Evolutionary conservation across 2,329 filamentous ascomycete species (phyloP).

Genomic region (Knufia fluminis): DNA sequence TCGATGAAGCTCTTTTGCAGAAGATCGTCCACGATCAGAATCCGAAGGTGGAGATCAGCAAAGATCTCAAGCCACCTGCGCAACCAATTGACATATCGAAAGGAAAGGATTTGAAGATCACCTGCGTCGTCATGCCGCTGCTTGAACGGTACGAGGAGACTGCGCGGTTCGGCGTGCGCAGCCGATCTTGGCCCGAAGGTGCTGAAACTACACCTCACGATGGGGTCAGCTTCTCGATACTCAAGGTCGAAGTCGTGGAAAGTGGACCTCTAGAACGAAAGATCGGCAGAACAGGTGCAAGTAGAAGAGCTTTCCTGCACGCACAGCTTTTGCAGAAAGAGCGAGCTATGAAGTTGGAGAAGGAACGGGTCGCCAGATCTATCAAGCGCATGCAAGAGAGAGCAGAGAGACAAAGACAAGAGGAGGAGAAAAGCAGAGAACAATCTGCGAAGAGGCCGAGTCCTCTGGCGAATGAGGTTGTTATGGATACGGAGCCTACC

Average conservation of each 20-base stretch:
- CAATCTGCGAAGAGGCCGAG: not conserved
- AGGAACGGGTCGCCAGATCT: constrained; percentile 9
- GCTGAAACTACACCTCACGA: constrained; percentile 54
- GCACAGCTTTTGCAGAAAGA: constrained; percentile 26
- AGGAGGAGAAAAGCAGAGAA: not conserved
- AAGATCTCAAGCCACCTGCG: constrained; percentile 35
- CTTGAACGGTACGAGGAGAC: constrained; percentile 67
- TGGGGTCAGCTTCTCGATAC: constrained; percentile 80
- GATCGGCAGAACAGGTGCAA: constrained; percentile 38
- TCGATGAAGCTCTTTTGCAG: constrained; percentile 60
- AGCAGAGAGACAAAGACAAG: constrained; percentile 1
- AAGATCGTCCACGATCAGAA: constrained; percentile 41
- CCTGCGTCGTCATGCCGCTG: constrained; percentile 69
- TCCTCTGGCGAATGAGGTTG: constrained; percentile 1
- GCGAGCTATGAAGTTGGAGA: constrained; percentile 14
- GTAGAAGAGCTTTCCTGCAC: constrained; percentile 41
- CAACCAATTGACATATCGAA: constrained; percentile 44
- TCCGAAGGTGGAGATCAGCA: constrained; percentile 33
- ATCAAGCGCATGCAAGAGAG: not conserved
- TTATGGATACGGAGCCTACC: not conserved
- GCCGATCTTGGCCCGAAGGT: constrained; percentile 55
- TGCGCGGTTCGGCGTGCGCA: constrained; percentile 71
- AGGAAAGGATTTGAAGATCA: constrained; percentile 77
- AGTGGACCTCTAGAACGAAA: constrained; percentile 47
- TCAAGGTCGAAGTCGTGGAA: constrained; percentile 74